Base-by-base conservation (phyloP, 176 grass and related monocot species). In the Pharus latifolius region DNA sequence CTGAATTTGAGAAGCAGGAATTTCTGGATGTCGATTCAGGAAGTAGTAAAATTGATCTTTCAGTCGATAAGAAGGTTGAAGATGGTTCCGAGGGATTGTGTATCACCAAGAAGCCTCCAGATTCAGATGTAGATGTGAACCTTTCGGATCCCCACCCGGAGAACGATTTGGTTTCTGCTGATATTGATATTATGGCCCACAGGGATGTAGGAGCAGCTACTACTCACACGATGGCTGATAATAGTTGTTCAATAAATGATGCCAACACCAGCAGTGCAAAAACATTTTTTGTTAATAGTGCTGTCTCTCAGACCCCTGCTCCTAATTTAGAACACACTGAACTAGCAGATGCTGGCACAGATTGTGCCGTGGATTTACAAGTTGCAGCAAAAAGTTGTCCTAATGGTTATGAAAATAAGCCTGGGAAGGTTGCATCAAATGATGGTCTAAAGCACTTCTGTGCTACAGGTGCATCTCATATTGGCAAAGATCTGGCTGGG, bases 1-100 rank as follows among this genome's bases (percentile, higher is more conserved):
- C 51, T 79, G 78, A 85, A 74, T 79, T 45, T 15, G 77, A 80
- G 49, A 88, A 73, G 33, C 69, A 73, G 40, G 74, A 75, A 4
- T 44, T 74, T 73, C 61, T 91, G 41, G 75, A 80, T 76, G 48
- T 71, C 78, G 86, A 81, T 88, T 83, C 85, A 33, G 74, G 51
- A 58, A 84, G 66, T 55, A 59, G 74, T 78, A 74, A 79, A 78
- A 56, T 72, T 61, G 60, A 56, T 29, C 70, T 67, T 61, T 70
- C 42, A 18, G 61, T 56, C 65, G 44, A 41, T 63, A 53, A 57
- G 16, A 65, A 51, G 27, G 57, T 24, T 73, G 73, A 65, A 69
- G 64, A 81, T 78, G 72, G 16, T 41, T 49, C 53, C 35, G 31
- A 79, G 70, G 27, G 44, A 49, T 59, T 64, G 26, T 35, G 14